Evolutionary conservation across 768 basidiomycete genomes (phyloP).

Genomic region (Termitomyces sp.): DNA sequence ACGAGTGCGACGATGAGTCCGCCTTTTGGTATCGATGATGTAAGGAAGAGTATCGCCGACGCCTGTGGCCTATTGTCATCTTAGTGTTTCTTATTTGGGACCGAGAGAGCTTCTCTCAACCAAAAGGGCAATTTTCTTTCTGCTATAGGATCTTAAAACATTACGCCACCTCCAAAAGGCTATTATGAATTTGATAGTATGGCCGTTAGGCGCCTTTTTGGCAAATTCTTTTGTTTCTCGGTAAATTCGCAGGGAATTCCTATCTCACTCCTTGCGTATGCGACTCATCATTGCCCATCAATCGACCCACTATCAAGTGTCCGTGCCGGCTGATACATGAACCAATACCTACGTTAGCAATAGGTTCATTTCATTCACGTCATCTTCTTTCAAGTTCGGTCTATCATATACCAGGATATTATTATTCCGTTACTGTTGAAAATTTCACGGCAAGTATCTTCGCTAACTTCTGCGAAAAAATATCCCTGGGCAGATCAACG

Average conservation of each 20-base stretch:
- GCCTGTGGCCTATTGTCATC: slow-evolving; percentile 40
- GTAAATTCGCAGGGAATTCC: neutral
- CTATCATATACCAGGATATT: too few relatives aligned
- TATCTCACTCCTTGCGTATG: neutral
- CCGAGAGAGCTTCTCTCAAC: neutral
- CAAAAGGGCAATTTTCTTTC: neutral
- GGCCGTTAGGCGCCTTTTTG: neutral
- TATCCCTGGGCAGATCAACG: neutral
- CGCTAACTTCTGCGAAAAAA: neutral
- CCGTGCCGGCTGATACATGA: neutral
- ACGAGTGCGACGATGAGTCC: slow-evolving; percentile 45
- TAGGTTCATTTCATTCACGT: neutral
- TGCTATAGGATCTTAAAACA: neutral
- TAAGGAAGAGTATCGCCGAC: slow-evolving; percentile 53
- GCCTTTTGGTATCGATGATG: slow-evolving; percentile 49
- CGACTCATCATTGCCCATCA: neutral
- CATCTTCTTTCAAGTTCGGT: neutral
- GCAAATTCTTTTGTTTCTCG: neutral
- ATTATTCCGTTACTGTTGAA: neutral
- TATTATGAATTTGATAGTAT: neutral
- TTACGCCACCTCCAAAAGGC: neutral
- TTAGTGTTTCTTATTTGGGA: neutral
- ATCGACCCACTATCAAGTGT: neutral
- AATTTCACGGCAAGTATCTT: neutral
- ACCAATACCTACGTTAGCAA: neutral